Percentiles rank a stretch among this genome's conserved stretches.
These are phyloP conservation scores for Sarocladiaceae sp. DNA, from an alignment of 2,329 filamentous ascomycete genomes.

Conservation along the genomic window DNA sequence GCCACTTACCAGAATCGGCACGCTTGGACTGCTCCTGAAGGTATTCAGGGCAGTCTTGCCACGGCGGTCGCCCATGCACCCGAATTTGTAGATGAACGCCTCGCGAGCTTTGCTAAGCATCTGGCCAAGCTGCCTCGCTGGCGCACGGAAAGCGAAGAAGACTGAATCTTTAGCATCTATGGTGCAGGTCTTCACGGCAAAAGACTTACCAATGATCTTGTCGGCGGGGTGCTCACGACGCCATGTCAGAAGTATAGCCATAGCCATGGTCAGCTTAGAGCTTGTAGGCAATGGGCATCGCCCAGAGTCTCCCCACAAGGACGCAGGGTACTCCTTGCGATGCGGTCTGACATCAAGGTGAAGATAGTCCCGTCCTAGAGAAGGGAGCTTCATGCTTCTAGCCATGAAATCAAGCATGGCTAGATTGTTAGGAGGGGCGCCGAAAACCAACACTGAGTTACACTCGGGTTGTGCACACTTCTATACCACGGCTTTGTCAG, in stretches of 20 bases:
- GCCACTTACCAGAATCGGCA: constrained; percentile 28
- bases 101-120: constrained; percentile 24
- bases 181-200: no score
- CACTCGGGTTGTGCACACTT: not conserved
- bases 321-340: not conserved
- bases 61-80: constrained; percentile 14
- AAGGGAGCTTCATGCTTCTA: not conserved
- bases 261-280: constrained; percentile 25
- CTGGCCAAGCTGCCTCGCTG: constrained; percentile 27
- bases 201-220: constrained; percentile 31
- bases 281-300: constrained; percentile 16
- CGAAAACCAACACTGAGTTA: not conserved
- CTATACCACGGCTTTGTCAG: no score
- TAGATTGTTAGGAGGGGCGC: not conserved
- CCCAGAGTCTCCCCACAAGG: not conserved
- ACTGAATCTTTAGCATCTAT: constrained; percentile 19
- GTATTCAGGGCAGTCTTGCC: constrained; percentile 15
- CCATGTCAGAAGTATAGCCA: constrained; percentile 27
- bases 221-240: constrained; percentile 20
- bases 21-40: constrained; percentile 18
- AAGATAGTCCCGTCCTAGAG: not conserved
- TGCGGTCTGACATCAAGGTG: not conserved
- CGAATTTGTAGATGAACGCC: constrained; percentile 31
- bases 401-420: not conserved
- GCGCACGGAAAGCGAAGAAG: constrained; percentile 27